Percentiles rank a stretch among this genome's conserved stretches.
These are phyloP conservation scores for Coniochaeta pulveracea DNA, from an alignment of 2,329 filamentous ascomycete genomes.

Conservation along the genomic window DNA sequence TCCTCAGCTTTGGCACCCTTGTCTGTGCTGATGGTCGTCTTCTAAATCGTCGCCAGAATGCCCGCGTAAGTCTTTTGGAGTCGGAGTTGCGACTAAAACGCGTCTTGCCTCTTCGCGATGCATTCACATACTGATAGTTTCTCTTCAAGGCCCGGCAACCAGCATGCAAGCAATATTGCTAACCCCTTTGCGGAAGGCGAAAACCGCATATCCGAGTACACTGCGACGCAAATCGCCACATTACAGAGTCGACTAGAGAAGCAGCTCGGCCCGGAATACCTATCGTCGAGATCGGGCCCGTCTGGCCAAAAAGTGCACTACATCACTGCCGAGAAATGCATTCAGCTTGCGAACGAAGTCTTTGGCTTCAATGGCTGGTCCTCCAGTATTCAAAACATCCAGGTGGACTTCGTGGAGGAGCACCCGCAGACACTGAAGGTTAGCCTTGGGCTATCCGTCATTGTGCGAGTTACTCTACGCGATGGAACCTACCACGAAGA, in stretches of 20 bases:
- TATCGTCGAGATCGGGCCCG: conserved; percentile 75
- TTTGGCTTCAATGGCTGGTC: conserved; percentile 99
- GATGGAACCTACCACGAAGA: conserved; percentile 98
- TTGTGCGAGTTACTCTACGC: conserved; percentile 77
- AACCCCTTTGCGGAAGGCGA: conserved; percentile 76
- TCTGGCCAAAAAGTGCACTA: conserved; percentile 85
- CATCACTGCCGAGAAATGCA: conserved; percentile 91
- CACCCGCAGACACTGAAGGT: conserved; percentile 66
- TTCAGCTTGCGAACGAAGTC: conserved; percentile 86
- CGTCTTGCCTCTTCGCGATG: conserved; percentile 2
- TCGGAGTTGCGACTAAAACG: conserved; percentile 2
- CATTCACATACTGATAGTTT: conserved; percentile 3
- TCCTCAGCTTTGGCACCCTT: too few relatives aligned
- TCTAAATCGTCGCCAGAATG: conserved; percentile 10
- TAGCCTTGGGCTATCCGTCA: conserved; percentile 77
- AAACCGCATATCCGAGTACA: conserved; percentile 66
- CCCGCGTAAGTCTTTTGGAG: conserved; percentile 11
- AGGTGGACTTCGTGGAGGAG: conserved; percentile 93
- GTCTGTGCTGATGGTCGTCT: too few relatives aligned
- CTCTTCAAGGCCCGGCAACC: conserved; percentile 51
- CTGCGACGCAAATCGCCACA: conserved; percentile 80
- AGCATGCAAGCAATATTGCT: conserved; percentile 43
- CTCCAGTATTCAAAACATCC: conserved; percentile 85
- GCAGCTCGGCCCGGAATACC: conserved; percentile 90
- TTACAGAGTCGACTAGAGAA: conserved; percentile 80